A percentile compares a stretch with the other conserved stretches of the same genome.
phyloP scores from a whole-genome alignment of 495 filamentous ascomycete species.

The Talaromyces trachyspermus region DNA sequence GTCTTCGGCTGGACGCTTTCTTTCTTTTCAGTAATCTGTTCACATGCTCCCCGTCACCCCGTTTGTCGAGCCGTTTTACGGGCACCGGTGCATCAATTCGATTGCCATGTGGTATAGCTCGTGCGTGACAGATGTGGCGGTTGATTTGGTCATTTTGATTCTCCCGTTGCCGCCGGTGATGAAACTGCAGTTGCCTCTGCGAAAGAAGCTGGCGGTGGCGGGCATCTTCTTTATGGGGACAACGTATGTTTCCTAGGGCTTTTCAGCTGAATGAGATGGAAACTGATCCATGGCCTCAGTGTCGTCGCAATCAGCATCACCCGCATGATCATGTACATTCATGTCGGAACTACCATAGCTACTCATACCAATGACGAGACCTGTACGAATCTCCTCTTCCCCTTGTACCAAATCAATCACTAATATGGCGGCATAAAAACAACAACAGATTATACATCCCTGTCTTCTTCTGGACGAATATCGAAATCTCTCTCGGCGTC shows the following conservation, averaged over 20 bases:
- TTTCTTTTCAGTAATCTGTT: not conserved
- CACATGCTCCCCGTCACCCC: not conserved
- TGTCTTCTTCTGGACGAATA: conserved; percentile 16
- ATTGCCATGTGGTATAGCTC: not conserved
- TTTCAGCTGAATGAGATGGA: too few relatives aligned
- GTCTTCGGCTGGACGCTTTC: not conserved
- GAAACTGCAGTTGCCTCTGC: conserved; percentile 23
- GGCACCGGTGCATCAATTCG: not conserved
- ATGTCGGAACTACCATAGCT: not conserved
- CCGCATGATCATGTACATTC: not conserved
- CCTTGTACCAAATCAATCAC: not conserved
- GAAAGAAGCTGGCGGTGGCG: conserved; percentile 28
- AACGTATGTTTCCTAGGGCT: not conserved
- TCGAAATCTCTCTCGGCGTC: conserved; percentile 33
- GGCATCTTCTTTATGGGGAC: conserved; percentile 14
- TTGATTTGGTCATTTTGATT: conserved; percentile 28
- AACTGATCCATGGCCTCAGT: not conserved
- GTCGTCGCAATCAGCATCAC: not conserved
- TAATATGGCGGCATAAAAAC: not conserved
- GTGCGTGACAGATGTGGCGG: conserved; percentile 13
- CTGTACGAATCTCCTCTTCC: not conserved
- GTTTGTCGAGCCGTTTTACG: not conserved
- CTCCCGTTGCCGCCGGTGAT: conserved; percentile 27
- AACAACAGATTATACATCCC: not conserved
- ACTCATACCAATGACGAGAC: not conserved